Percentiles rank a stretch among this genome's conserved stretches.
phyloP scores from a whole-genome alignment of 1,284 basidiomycete genomes.

The Cystobasidiaceae sp. region DNA sequence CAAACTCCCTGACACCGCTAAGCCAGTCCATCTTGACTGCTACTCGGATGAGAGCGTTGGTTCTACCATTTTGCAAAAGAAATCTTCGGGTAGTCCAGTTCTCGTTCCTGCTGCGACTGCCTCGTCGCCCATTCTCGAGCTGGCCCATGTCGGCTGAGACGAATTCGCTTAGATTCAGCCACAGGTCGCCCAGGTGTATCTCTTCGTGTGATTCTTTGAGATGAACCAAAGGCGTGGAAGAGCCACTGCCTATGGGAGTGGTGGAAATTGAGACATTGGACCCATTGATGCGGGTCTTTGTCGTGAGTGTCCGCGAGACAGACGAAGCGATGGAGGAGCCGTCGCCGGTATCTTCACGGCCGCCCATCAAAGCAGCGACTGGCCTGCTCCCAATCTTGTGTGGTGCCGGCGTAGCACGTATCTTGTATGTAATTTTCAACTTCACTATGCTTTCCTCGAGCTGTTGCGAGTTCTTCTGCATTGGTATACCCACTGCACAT shows the following conservation, averaged over 20 bases:
- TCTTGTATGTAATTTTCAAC: constrained; percentile 36
- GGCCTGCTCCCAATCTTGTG: constrained; percentile 8
- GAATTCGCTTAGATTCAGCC: constrained; percentile 40
- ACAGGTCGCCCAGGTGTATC: constrained; percentile 36
- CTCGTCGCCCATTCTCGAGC: neutral
- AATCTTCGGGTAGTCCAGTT: constrained; percentile 34
- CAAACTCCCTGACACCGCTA: constrained; percentile 35
- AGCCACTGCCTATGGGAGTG: neutral
- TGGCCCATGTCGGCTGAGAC: constrained; percentile 15
- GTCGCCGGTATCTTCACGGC: neutral
- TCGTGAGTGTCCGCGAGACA: neutral
- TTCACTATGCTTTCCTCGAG: constrained; percentile 36
- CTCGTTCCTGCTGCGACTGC: neutral
- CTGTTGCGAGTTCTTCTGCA: constrained; percentile 26
- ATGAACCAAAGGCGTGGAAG: constrained; percentile 6
- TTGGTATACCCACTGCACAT: constrained; percentile 39
- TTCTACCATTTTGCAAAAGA: constrained; percentile 39
- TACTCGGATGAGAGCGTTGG: constrained; percentile 39
- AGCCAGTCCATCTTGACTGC: constrained; percentile 41
- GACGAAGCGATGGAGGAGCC: neutral
- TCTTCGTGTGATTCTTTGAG: constrained; percentile 35
- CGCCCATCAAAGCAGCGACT: neutral
- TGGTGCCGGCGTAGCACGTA: constrained; percentile 13
- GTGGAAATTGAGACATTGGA: constrained; percentile 5
- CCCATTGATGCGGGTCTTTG: constrained; percentile 12